Evolutionary conservation across 2,329 filamentous ascomycete species (phyloP).

Genomic region (Xylogone sp.): DNA sequence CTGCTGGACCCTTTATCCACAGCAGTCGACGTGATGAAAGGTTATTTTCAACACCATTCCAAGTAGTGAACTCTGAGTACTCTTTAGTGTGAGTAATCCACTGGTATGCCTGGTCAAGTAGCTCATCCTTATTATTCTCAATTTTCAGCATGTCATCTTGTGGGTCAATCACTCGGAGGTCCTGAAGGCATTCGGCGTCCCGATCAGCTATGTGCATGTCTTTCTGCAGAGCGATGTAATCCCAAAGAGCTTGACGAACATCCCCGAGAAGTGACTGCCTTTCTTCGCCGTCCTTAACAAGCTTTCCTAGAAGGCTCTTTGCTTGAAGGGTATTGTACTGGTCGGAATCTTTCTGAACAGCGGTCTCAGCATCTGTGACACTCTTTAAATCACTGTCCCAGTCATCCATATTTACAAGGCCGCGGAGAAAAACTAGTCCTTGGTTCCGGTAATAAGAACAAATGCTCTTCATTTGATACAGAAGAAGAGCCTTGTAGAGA

Average conservation of each 20-base stretch:
- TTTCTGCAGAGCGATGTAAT: slow-evolving; percentile 6
- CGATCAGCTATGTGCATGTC: slow-evolving; percentile 1
- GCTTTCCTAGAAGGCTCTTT: slow-evolving; percentile 1
- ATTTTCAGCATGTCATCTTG: slow-evolving; percentile 4
- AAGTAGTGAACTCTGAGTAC: slow-evolving; percentile 6
- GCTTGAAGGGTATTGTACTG: slow-evolving; percentile 9
- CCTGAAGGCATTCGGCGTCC: slow-evolving; percentile 3
- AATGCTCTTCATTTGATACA: slow-evolving; percentile 38
- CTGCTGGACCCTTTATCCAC: slow-evolving; percentile 30
- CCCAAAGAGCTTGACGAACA: slow-evolving; percentile 2
- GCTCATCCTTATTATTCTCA: slow-evolving; percentile 5
- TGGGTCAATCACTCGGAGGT: slow-evolving; percentile 3
- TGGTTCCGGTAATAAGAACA: slow-evolving; percentile 31
- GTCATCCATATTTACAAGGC: slow-evolving; percentile 29
- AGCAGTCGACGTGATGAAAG: slow-evolving; percentile 18
- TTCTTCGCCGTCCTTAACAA: slow-evolving; percentile 1
- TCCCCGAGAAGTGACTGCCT: slow-evolving; percentile 1
- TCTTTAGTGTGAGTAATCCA: slow-evolving; percentile 5
- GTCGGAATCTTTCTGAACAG: slow-evolving; percentile 7
- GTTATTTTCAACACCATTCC: background rate
- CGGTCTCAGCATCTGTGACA: slow-evolving; percentile 27
- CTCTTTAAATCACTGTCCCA: slow-evolving; percentile 28
- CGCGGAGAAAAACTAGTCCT: slow-evolving; percentile 23
- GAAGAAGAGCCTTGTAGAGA: slow-evolving; percentile 36
- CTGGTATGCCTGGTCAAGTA: slow-evolving; percentile 4